Evolutionary conservation across 176 grass and related monocot genomes (phyloP).

Genomic region (Melocanna baccifera): DNA sequence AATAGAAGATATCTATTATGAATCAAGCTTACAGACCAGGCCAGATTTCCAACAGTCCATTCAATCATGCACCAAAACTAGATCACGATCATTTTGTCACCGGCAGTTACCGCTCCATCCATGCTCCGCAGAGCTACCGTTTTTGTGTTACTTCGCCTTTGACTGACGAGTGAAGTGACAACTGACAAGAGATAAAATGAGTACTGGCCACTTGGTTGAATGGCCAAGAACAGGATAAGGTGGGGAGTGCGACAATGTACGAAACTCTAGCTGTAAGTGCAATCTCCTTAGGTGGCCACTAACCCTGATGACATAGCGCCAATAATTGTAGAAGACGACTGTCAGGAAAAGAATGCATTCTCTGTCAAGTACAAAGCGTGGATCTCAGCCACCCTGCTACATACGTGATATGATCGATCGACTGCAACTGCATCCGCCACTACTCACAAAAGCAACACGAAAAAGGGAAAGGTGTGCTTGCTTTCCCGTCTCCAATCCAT

Average conservation of each 20-base stretch:
- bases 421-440: not conserved
- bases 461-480: too few relatives aligned
- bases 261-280: not conserved
- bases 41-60: too few relatives aligned
- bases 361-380: not conserved
- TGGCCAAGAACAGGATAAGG: not conserved
- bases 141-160: not conserved
- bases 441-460: not conserved
- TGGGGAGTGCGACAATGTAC: not conserved
- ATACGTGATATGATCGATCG: too few relatives aligned
- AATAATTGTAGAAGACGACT: conserved; percentile 13
- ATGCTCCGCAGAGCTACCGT: too few relatives aligned
- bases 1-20: too few relatives aligned
- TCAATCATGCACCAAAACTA: too few relatives aligned
- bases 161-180: not conserved
- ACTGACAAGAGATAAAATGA: not conserved
- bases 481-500: not conserved
- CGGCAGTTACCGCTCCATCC: too few relatives aligned
- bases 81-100: too few relatives aligned
- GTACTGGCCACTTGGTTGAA: not conserved
- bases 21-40: too few relatives aligned
- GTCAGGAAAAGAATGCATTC: not conserved
- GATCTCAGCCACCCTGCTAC: not conserved
- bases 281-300: conserved; percentile 26
- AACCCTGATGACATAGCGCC: not conserved